Evolutionary conservation across 1,284 basidiomycete species (phyloP).

Genomic region (Fomitopsis palustris): DNA sequence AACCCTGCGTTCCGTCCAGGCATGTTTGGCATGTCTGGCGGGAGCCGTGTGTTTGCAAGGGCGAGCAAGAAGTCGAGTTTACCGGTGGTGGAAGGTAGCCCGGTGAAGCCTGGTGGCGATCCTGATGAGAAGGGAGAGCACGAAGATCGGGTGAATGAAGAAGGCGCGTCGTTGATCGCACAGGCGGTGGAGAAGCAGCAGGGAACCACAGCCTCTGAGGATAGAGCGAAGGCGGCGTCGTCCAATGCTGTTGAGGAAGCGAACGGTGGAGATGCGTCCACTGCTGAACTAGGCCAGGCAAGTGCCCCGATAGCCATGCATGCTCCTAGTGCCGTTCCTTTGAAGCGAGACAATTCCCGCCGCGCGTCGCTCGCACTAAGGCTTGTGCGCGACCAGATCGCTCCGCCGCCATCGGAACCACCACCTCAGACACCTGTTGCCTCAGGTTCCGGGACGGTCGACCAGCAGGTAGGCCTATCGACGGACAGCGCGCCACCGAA

Average conservation of each 20-base stretch:
- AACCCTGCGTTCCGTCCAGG: constrained; percentile 10
- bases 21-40: not conserved
- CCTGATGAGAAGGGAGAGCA: constrained; percentile 2
- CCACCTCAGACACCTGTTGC: constrained; percentile 18
- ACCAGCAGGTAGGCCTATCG: not conserved
- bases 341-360: constrained; percentile 40
- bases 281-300: no score
- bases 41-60: constrained; percentile 35
- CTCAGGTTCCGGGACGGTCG: not conserved
- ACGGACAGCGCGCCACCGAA: not conserved
- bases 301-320: not conserved
- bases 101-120: constrained; percentile 27
- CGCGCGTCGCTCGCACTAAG: constrained; percentile 58
- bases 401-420: constrained; percentile 47
- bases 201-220: not conserved
- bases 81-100: constrained; percentile 37
- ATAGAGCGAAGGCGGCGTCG: not conserved
- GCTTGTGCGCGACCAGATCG: constrained; percentile 33
- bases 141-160: constrained; percentile 3
- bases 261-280: not conserved
- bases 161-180: not conserved
- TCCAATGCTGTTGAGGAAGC: not conserved
- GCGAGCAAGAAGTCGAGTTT: constrained; percentile 64
- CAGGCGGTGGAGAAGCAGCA: not conserved
- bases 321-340: not conserved